A percentile compares a stretch with the other conserved stretches of the same genome.
These are phyloP conservation scores for Leccinum imitatum DNA, from an alignment of 768 basidiomycete genomes.

Conservation along the genomic window DNA sequence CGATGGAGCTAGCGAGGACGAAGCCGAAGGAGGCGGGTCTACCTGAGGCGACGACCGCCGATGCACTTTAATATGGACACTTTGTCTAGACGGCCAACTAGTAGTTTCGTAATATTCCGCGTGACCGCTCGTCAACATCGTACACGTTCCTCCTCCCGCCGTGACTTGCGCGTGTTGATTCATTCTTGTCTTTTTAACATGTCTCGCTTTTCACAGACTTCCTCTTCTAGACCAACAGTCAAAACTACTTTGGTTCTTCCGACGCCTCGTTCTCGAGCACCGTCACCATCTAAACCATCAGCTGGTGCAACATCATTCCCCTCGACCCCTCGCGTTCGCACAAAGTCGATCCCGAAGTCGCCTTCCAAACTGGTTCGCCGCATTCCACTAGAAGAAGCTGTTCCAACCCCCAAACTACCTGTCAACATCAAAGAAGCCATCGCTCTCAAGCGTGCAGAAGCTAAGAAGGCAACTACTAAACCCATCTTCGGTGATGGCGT, in stretches of 20 bases:
- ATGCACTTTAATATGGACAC: not conserved
- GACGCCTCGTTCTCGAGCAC: slow-evolving; percentile 32
- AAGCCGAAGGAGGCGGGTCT: slow-evolving; percentile 1
- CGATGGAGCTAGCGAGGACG: slow-evolving; percentile 10
- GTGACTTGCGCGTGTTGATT: slow-evolving; percentile 5
- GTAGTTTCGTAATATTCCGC: slow-evolving; percentile 21
- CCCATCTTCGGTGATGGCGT: slow-evolving; percentile 26
- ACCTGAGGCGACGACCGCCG: slow-evolving; percentile 3
- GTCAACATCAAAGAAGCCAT: slow-evolving; percentile 75
- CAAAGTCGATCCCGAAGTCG: slow-evolving; percentile 39
- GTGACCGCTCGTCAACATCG: slow-evolving; percentile 8
- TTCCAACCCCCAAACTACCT: slow-evolving; percentile 31
- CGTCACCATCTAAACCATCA: slow-evolving; percentile 32
- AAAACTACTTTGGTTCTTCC: slow-evolving; percentile 30
- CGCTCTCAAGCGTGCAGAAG: slow-evolving; percentile 75
- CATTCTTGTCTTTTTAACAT: slow-evolving; percentile 23
- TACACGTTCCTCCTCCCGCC: not conserved
- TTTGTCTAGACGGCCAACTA: not conserved
- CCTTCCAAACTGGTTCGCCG: slow-evolving; percentile 31
- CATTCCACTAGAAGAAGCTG: slow-evolving; percentile 20
- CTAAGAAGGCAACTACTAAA: slow-evolving; percentile 51
- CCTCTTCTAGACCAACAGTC: slow-evolving; percentile 33
- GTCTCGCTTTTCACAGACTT: slow-evolving; percentile 42
- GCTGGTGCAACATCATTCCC: slow-evolving; percentile 24
- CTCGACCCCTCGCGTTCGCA: slow-evolving; percentile 34